Evolutionary conservation across 192 early-diverging fungal species (phyloP).

Genomic region (Entophlyctis helioformis): DNA sequence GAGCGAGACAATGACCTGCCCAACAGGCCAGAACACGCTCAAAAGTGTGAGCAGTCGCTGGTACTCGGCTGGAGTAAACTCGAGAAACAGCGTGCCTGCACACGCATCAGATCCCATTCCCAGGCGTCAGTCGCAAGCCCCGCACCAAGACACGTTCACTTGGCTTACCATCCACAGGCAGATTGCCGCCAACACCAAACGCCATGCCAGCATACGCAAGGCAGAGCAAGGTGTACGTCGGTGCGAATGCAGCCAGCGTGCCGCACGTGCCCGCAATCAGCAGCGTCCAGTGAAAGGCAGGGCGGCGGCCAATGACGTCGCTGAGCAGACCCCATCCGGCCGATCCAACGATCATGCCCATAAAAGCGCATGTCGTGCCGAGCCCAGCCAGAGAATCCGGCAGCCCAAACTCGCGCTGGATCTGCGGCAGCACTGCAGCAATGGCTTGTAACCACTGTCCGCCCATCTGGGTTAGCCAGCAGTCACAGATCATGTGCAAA

Average conservation of each 20-base stretch:
- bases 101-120: no score
- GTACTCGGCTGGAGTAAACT: constrained; percentile 68
- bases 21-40: constrained; percentile 75
- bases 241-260: constrained; percentile 49
- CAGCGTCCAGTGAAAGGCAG: constrained; percentile 67
- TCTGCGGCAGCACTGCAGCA: constrained; percentile 58
- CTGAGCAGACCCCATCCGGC: constrained; percentile 69
- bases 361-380: constrained; percentile 24
- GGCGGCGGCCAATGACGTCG: constrained; percentile 60
- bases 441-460: constrained; percentile 36
- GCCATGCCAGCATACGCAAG: constrained; percentile 54
- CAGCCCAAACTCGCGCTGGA: constrained; percentile 63
- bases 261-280: constrained; percentile 61
- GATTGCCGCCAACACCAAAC: constrained; percentile 59
- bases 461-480: no score
- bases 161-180: constrained; percentile 41
- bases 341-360: constrained; percentile 74
- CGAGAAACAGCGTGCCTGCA: constrained; percentile 66
- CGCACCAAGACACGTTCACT: not conserved
- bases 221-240: constrained; percentile 51
- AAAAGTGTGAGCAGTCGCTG: constrained; percentile 74
- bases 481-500: constrained; percentile 17
- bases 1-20: constrained; percentile 58
- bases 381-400: constrained; percentile 53
- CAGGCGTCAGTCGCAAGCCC: no score